Evolutionary conservation across 2,329 filamentous ascomycete genomes (phyloP).

Genomic region (Fusarium lateritium): DNA sequence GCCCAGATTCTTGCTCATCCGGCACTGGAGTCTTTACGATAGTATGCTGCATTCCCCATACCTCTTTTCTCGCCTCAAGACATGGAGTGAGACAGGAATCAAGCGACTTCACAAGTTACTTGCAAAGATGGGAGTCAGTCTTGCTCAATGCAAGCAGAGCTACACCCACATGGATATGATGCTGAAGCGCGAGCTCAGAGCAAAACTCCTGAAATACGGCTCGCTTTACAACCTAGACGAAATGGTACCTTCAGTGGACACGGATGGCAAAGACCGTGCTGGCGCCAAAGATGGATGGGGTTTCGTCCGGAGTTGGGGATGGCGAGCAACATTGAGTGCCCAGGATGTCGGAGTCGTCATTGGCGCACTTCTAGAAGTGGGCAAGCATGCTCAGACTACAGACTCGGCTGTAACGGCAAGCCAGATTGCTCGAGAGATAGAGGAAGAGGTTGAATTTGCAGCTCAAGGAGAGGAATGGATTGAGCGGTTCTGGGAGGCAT

Average conservation of each 20-base stretch:
- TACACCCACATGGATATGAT: conserved; percentile 99
- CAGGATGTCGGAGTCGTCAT: conserved; percentile 95
- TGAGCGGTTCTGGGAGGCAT: conserved; percentile 78
- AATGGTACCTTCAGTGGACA: conserved; percentile 84
- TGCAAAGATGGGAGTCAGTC: conserved; percentile 97
- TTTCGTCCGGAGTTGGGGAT: conserved; percentile 97
- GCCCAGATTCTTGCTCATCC: conserved; percentile 90
- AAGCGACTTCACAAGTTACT: conserved; percentile 94
- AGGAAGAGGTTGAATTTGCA: conserved; percentile 64
- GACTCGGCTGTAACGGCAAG: conserved; percentile 52
- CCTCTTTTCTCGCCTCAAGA: conserved; percentile 89
- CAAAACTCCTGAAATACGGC: conserved; percentile 90
- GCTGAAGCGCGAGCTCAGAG: conserved; percentile 87
- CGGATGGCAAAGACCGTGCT: conserved; percentile 77
- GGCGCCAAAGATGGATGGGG: conserved; percentile 94
- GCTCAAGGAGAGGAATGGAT: conserved; percentile 76
- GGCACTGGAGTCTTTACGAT: conserved; percentile 98
- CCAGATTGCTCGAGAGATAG: conserved; percentile 59
- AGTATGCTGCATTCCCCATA: conserved; percentile 99
- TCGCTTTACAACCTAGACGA: conserved; percentile 95
- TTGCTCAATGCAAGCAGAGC: conserved; percentile 93
- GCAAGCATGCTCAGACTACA: conserved; percentile 66
- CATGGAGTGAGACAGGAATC: conserved; percentile 91
- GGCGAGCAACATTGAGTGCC: conserved; percentile 93
- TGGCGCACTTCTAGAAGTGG: conserved; percentile 92